Evolutionary conservation across 257 asterid genomes (phyloP).

Genomic region (Lithospermum erythrorhizon): DNA sequence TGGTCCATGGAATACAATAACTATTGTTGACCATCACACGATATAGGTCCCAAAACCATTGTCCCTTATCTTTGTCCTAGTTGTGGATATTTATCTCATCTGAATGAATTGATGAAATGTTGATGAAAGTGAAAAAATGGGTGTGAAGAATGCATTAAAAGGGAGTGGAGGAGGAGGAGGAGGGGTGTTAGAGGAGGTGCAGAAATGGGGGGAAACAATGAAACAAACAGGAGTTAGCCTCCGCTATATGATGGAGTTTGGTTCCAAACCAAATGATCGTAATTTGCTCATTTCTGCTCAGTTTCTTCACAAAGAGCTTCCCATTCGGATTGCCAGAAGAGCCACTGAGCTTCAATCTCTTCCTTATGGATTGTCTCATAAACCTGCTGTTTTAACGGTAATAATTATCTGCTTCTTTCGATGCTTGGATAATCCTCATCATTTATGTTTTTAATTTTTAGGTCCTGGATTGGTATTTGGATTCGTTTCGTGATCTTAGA

Average conservation of each 20-base stretch:
- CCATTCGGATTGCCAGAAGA: slow-evolving; percentile 81
- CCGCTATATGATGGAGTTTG: slow-evolving; percentile 89
- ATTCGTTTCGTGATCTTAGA: slow-evolving; percentile 85
- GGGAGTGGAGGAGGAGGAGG: slow-evolving; percentile 33
- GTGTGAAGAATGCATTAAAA: slow-evolving; percentile 47
- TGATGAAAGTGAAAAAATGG: slow-evolving; percentile 26
- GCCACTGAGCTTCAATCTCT: slow-evolving; percentile 73
- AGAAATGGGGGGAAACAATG: slow-evolving; percentile 52
- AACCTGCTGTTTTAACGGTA: slow-evolving; percentile 78
- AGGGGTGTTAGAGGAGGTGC: slow-evolving; percentile 52
- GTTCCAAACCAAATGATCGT: slow-evolving; percentile 50
- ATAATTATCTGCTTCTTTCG: too few relatives aligned
- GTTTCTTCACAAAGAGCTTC: slow-evolving; percentile 77
- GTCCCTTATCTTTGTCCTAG: too few relatives aligned
- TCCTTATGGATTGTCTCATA: slow-evolving; percentile 66
- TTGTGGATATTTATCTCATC: too few relatives aligned
- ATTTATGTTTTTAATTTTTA: too few relatives aligned
- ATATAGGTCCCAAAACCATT: too few relatives aligned
- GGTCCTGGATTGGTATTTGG: slow-evolving; percentile 89
- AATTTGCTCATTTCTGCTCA: slow-evolving; percentile 76
- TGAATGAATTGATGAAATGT: too few relatives aligned
- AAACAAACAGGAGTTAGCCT: slow-evolving; percentile 86
- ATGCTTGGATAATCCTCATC: too few relatives aligned
- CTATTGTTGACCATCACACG: too few relatives aligned
- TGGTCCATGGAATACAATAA: too few relatives aligned